phyloP scores from a whole-genome alignment of 1,284 basidiomycete genomes.

The Schizophyllum commune region DNA sequence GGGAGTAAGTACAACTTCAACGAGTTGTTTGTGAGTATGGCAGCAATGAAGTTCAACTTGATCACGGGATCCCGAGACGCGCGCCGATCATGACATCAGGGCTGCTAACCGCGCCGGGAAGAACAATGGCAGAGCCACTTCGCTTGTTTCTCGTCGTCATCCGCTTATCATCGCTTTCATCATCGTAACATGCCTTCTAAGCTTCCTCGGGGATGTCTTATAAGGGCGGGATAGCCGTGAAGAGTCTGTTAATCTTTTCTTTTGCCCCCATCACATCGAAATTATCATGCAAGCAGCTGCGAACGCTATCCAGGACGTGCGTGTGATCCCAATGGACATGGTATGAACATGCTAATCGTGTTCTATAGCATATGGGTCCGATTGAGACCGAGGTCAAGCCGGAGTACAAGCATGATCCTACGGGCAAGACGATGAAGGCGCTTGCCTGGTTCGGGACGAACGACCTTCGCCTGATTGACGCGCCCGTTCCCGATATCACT shows the following conservation, averaged over 20 bases:
- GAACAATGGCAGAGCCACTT: background rate
- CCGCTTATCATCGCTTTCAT: background rate
- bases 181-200: background rate
- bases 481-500: conserved; percentile 59
- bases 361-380: conserved; percentile 32
- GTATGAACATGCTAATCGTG: too few species aligned
- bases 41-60: background rate
- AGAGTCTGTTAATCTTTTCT: background rate
- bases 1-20: conserved; percentile 40
- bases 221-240: background rate
- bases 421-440: conserved; percentile 57
- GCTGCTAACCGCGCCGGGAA: background rate
- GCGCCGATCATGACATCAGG: background rate
- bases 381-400: conserved; percentile 35
- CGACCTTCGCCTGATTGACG: conserved; percentile 50
- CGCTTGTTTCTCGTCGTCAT: background rate
- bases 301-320: background rate
- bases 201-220: background rate
- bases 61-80: background rate
- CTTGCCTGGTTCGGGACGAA: conserved; percentile 61
- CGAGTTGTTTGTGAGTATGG: background rate
- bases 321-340: too few species aligned
- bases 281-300: background rate
- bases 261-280: background rate
- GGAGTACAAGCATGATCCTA: conserved; percentile 41